phyloP scores from a whole-genome alignment of 768 basidiomycete genomes.

The Daedaleopsis nitida region DNA sequence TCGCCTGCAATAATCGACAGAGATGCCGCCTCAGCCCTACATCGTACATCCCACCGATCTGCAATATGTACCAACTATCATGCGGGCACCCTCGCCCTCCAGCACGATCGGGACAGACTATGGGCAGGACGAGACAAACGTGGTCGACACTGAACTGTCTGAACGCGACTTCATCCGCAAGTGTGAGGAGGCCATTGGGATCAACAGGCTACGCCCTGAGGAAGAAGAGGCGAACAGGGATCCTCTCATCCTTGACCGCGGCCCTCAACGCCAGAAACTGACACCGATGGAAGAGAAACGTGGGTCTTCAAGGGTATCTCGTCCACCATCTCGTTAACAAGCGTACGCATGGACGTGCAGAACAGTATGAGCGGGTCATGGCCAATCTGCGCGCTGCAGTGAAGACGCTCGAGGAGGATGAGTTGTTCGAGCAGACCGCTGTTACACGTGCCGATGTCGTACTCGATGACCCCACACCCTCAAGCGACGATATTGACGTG shows the following conservation, averaged over 20 bases:
- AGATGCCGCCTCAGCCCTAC: conserved; percentile 23
- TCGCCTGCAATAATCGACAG: neutral
- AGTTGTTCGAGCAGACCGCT: conserved; percentile 42
- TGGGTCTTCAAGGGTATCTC: conserved; percentile 18
- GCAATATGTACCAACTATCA: conserved; percentile 46
- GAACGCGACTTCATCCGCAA: conserved; percentile 40
- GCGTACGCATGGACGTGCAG: conserved; percentile 27
- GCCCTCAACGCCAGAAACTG: conserved; percentile 21
- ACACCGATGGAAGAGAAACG: conserved; percentile 41
- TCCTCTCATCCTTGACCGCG: conserved; percentile 38
- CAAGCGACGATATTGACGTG: conserved; percentile 39
- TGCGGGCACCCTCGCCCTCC: conserved; percentile 48
- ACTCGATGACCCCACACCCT: conserved; percentile 36
- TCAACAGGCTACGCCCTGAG: conserved; percentile 39
- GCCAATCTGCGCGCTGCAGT: conserved; percentile 38
- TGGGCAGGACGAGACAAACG: conserved; percentile 45
- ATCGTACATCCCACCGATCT: conserved; percentile 28
- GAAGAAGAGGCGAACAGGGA: conserved; percentile 37
- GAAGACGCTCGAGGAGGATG: conserved; percentile 45
- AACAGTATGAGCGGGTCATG: conserved; percentile 41
- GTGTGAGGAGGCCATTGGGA: conserved; percentile 35
- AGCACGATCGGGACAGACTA: conserved; percentile 51
- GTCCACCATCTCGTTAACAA: neutral
- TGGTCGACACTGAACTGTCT: conserved; percentile 41
- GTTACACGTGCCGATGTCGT: conserved; percentile 39